These are phyloP conservation scores for Pontederia crassipes DNA, from an alignment of 176 grass and related monocot species.

Conservation along the genomic window DNA sequence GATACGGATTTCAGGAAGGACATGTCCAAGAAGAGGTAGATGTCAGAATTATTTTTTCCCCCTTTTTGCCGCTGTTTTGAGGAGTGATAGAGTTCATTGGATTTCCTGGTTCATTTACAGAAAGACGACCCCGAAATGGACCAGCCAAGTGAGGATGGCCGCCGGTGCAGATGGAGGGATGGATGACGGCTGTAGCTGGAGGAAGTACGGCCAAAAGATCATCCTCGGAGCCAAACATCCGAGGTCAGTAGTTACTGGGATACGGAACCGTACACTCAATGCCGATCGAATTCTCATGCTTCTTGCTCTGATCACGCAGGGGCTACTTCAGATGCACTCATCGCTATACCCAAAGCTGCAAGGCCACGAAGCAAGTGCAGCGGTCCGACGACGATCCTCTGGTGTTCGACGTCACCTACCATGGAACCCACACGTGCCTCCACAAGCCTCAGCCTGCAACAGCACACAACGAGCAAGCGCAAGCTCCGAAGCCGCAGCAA, in stretches of 20 bases:
- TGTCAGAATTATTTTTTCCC: background rate
- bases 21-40: constrained; percentile 29
- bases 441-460: background rate
- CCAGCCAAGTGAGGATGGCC: constrained; percentile 39
- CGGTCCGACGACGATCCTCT: constrained; percentile 39
- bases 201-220: constrained; percentile 88
- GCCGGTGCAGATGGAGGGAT: constrained; percentile 28
- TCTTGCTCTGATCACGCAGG: constrained; percentile 16
- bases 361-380: constrained; percentile 77
- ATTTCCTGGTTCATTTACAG: constrained; percentile 20
- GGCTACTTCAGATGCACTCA: constrained; percentile 85
- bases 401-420: constrained; percentile 64
- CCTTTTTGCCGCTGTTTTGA: background rate
- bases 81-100: background rate
- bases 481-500: constrained; percentile 23
- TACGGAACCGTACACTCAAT: background rate
- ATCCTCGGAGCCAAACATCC: constrained; percentile 80
- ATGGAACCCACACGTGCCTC: constrained; percentile 46
- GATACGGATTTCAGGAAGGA: constrained; percentile 36
- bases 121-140: constrained; percentile 49
- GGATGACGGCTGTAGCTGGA: constrained; percentile 71
- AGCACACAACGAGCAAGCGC: background rate
- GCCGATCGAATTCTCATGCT: too few relatives aligned
- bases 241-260: constrained; percentile 3
- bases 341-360: constrained; percentile 39